These are phyloP conservation scores for Lentinus tigrinus DNA, from an alignment of 768 basidiomycete genomes.

Conservation along the genomic window DNA sequence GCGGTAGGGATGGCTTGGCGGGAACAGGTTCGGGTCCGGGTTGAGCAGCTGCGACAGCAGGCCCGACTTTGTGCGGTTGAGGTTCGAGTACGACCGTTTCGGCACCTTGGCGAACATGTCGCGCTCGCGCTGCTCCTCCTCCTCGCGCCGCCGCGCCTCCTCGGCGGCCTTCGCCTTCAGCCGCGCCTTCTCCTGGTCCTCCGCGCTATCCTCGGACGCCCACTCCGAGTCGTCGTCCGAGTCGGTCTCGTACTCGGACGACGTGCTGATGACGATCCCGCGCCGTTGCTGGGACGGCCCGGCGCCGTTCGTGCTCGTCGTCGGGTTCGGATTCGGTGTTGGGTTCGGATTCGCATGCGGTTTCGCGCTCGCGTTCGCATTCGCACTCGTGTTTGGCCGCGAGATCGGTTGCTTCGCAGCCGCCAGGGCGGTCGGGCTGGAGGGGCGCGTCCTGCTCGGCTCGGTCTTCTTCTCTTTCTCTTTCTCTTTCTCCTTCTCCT, in stretches of 20 bases:
- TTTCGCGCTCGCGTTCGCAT: not conserved
- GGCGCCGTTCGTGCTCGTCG: not conserved
- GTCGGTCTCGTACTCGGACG: conserved; percentile 55
- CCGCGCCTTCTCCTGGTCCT: conserved; percentile 25
- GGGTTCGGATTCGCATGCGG: too few species aligned
- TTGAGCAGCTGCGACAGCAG: conserved; percentile 70
- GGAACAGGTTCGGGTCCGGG: conserved; percentile 63
- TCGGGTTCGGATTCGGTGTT: too few species aligned
- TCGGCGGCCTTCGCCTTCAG: conserved; percentile 20
- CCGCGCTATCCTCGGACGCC: conserved; percentile 53
- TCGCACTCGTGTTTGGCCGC: not conserved
- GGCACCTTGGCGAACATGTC: conserved; percentile 77
- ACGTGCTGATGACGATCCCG: conserved; percentile 46
- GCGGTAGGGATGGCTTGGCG: conserved; percentile 58
- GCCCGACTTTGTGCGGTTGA: conserved; percentile 54
- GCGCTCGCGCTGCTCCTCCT: conserved; percentile 61
- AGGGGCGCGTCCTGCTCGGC: conserved; percentile 14
- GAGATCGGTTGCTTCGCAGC: conserved; percentile 3
- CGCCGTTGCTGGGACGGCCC: conserved; percentile 22
- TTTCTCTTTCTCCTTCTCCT: conserved; percentile 21
- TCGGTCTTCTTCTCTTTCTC: conserved; percentile 20
- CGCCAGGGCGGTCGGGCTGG: conserved; percentile 6
- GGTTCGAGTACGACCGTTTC: conserved; percentile 59
- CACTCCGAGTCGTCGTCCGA: conserved; percentile 51
- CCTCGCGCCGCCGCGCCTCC: conserved; percentile 38